Evolutionary conservation across 1,284 basidiomycete genomes (phyloP), one percentile per base, ranked within the genome.

Genomic region (Austropuccinia psidii): DNA sequence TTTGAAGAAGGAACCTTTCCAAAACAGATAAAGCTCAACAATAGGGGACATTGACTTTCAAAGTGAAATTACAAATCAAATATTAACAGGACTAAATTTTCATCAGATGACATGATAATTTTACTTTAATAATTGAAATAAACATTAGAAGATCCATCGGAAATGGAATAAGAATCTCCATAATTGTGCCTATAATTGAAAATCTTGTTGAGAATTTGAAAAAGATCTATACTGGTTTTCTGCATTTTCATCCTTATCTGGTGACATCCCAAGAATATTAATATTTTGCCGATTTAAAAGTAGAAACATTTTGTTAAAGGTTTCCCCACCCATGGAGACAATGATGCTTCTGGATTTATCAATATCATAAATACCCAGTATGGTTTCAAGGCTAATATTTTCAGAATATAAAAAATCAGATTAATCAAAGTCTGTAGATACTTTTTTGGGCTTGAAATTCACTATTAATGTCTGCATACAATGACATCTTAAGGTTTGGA

Each of bases 151-250:
- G n/a, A n/a, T n/a, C n/a, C n/a, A n/a, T n/a, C n/a, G n/a, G n/a
- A n/a, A n/a, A n/a, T n/a, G n/a, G n/a, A n/a, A n/a, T n/a, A n/a
- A n/a, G n/a, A n/a, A n/a, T n/a, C n/a, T n/a, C n/a, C n/a, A n/a
- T n/a, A n/a, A n/a, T n/a, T n/a, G n/a, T n/a, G 95, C 83, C 98
- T 95, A 82, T 98, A 95, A 54, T 98, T 94, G 43, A 89, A 93
- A 76, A 98, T 97, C 81, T 93, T 93, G 82, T 98, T 95, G 75
- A 98, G 83, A 82, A 98, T 87, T 76, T 94, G 91, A 72, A 94
- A 98, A 85, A n/a, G 98, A 98, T 84, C 98, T 98, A 89, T 93
- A 98, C 76, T 95, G 86, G 82, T 98, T 97, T 85, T 98, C 95
- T 29, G 95, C 95, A 35, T 92, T 98, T 81, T 98, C 96, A 79